phyloP scores from a whole-genome alignment of 2,329 filamentous ascomycete genomes.

The Cryphonectria parasitica region DNA sequence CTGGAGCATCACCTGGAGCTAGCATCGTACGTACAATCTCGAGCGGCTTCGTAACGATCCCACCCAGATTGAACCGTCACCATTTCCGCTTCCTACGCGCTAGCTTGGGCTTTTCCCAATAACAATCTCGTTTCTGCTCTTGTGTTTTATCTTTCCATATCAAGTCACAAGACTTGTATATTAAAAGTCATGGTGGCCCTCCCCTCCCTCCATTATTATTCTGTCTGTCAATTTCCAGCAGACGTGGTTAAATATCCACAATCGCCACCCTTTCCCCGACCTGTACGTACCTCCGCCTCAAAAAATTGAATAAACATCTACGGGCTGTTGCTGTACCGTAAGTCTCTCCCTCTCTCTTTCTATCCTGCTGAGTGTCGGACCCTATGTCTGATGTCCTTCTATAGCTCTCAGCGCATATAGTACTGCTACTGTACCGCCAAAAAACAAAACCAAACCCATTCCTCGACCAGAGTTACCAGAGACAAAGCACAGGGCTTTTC shows the following conservation, averaged over 20 bases:
- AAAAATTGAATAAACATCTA: background rate
- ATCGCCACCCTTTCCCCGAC: background rate
- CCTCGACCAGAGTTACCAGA: background rate
- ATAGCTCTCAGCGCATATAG: background rate
- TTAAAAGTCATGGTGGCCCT: background rate
- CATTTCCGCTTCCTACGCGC: conserved; percentile 2
- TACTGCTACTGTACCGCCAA: background rate
- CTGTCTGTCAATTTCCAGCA: background rate
- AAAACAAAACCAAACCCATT: background rate
- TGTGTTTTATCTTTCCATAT: background rate
- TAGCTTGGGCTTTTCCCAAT: conserved; percentile 1
- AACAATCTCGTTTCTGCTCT: background rate
- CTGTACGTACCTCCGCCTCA: background rate
- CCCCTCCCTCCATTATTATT: background rate
- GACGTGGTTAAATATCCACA: background rate
- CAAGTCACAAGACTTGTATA: background rate
- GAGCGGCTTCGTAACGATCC: conserved; percentile 1
- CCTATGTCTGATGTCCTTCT: background rate
- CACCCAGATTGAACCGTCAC: background rate
- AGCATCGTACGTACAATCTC: conserved; percentile 2
- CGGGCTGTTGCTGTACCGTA: background rate
- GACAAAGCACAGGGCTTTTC: background rate
- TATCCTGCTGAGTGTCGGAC: background rate
- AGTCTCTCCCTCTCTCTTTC: background rate
- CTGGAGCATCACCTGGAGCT: background rate